phyloP scores from a whole-genome alignment of 2,329 filamentous ascomycete genomes.

The Elsinoe fawcettii region DNA sequence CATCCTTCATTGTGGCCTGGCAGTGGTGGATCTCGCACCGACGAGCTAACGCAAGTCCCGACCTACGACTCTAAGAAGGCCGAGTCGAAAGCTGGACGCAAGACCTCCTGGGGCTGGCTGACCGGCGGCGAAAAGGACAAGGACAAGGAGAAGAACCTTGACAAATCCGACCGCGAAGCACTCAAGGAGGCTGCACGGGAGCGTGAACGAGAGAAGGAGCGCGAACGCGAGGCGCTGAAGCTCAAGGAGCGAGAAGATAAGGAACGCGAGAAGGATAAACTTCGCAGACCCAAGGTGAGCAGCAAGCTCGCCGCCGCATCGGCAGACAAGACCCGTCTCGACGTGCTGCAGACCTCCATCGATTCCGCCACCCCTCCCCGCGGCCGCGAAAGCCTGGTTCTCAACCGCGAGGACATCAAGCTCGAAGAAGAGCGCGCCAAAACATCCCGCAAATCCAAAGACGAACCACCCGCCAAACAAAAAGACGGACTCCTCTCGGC shows the following conservation, averaged over 20 bases:
- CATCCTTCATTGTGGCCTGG: slow-evolving; percentile 63
- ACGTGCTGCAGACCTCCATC: slow-evolving; percentile 80
- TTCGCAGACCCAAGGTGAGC: slow-evolving; percentile 31
- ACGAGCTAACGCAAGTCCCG: slow-evolving; percentile 72
- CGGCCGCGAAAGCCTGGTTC: slow-evolving; percentile 72
- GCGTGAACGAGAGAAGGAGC: slow-evolving; percentile 27
- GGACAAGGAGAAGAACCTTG: slow-evolving; percentile 69
- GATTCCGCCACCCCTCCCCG: slow-evolving; percentile 45
- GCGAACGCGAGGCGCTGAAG: slow-evolving; percentile 55
- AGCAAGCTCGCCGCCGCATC: slow-evolving; percentile 55
- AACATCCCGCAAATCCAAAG: slow-evolving; percentile 54
- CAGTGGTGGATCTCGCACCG: slow-evolving; percentile 59
- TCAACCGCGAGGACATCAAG: slow-evolving; percentile 70
- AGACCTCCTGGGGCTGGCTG: slow-evolving; percentile 82
- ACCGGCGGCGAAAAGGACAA: slow-evolving; percentile 63
- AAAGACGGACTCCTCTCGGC: slow-evolving; percentile 77
- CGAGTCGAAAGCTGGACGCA: slow-evolving; percentile 59
- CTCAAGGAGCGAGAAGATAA: slow-evolving; percentile 40
- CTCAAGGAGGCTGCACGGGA: slow-evolving; percentile 31
- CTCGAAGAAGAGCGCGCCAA: slow-evolving; percentile 78
- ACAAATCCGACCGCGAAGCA: slow-evolving; percentile 57
- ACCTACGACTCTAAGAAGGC: slow-evolving; percentile 68
- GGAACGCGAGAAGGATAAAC: slow-evolving; percentile 36
- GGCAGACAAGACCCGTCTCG: slow-evolving; percentile 70
- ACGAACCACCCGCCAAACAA: slow-evolving; percentile 60